Evolutionary conservation across 352 stramenopile genomes (phyloP), one percentile per base, ranked within the genome.

Genomic region (Phytophthora foliorum): DNA sequence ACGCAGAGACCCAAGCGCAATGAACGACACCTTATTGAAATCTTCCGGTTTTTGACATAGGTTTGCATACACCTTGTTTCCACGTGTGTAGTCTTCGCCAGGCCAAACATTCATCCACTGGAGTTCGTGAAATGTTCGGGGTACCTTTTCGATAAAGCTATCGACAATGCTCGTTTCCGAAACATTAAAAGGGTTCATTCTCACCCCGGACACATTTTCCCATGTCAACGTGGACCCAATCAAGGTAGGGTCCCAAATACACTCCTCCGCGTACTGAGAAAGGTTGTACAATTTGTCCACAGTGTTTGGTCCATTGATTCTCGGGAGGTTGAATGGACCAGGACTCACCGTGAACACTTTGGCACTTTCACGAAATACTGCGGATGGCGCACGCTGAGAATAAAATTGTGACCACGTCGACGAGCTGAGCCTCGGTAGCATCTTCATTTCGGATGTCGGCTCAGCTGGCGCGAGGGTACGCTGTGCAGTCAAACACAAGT

Each of bases 101-200:
- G 84, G 82, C 53, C 72, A 82, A 17, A 21, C 54, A 16, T 86
- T 75, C 29, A 75, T 72, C 84, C 84, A 91, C 38, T 85, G 75
- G 32, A 78, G 60, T 3, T 61, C 22, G 0, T 52, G 7, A 8
- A 64, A 76, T 27, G 34, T 13, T 10, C 3, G 7, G 3, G 79
- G 66, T n/a, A 90, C 22, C 9, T 54, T 29, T 4, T 80, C 72
- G 0, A 70, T 81, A 24, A 86, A 90, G 38, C 57, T 72, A 3
- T 57, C 22, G 4, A 82, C 53, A 9, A 74, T 63, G 13, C 49
- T 72, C 1, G 59, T 38, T 0, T 48, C 7, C 1, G 64, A 50
- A 34, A 77, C 80, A 34, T n/a, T 29, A 50, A 85, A 91, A 9
- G 84, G 81, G 57, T 89, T 79, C 1, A 82, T 17, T 14, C 61